These are phyloP conservation scores for Balansia obtecta DNA, from an alignment of 2,329 filamentous ascomycete genomes.

Conservation along the genomic window DNA sequence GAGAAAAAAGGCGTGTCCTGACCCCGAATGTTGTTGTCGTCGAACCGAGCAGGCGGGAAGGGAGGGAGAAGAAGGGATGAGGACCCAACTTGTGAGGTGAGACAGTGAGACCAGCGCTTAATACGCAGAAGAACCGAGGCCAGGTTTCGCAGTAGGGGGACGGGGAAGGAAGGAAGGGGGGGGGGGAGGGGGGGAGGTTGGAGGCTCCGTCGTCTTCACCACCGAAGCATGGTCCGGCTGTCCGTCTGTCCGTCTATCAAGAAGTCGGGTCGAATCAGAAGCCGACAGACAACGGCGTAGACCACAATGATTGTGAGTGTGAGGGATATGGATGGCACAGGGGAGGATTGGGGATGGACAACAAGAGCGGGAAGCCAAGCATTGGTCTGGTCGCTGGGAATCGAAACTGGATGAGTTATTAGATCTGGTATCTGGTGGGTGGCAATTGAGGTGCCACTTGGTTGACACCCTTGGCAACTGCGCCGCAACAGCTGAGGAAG, in stretches of 20 bases:
- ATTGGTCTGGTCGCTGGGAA: conserved; percentile 3
- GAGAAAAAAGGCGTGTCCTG: conserved; percentile 6
- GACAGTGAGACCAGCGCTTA: conserved; percentile 11
- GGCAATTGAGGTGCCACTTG: not conserved
- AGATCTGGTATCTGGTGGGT: too few relatives aligned
- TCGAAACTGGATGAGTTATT: too few relatives aligned
- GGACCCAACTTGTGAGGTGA: conserved; percentile 10
- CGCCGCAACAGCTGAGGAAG: not conserved
- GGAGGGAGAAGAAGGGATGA: conserved; percentile 14
- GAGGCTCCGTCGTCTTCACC: conserved; percentile 4
- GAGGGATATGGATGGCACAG: not conserved
- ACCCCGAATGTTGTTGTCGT: conserved; percentile 7
- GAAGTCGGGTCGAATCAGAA: not conserved
- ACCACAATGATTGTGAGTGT: not conserved
- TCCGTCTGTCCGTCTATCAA: not conserved
- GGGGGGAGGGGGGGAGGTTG: too few relatives aligned
- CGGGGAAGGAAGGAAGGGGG: too few relatives aligned
- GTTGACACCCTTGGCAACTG: too few relatives aligned
- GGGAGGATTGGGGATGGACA: too few relatives aligned
- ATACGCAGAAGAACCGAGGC: conserved; percentile 1
- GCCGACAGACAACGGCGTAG: not conserved
- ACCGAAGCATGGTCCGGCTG: conserved; percentile 3
- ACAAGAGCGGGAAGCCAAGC: not conserved
- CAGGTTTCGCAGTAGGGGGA: not conserved
- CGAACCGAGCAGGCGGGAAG: conserved; percentile 9